Base-by-base conservation (phyloP, 495 filamentous ascomycete species). In the Talaromyces nanjingensis region DNA sequence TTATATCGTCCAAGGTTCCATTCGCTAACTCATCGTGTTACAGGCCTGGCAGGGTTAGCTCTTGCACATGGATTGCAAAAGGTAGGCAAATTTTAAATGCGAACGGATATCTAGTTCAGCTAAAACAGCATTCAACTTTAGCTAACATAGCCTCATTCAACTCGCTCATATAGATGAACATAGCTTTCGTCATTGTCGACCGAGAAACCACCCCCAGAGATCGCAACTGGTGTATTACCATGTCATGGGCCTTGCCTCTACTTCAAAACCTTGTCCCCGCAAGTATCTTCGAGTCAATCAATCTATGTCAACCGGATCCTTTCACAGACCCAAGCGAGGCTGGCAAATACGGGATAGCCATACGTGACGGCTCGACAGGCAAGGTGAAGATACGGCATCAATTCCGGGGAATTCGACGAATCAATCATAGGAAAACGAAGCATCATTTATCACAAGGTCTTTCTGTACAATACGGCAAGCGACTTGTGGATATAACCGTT, bases 201-300 rank as follows among this genome's bases (percentile, higher is more conserved):
- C 58, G 58, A 16, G 58, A 60, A 60, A 60, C 58, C 2, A 33
- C 33, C 22, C 58, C 58, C 3, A 60, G 58, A 45, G 58, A 60
- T 33, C 58, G 58, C 16, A 60, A 60, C 33, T 60, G 58, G 58
- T 31, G 18, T 12, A 60, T 60, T 29, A 60, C 58, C 8, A 31
- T 60, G 16, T 31, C 29, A 6, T 60, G 58, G 29, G 58, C 58
- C 3, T 18, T 42, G 16, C 33, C 58, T 16, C 20, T 60, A 12
- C 34, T 60, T 12, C 31, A 60, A 60, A 42, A 60, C 0, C 58
- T 60, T 60, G 18, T 60, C n/a, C 58, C 58, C 5, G 34, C 29
- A n/a, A 39, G 12, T 45, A 12, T 60, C 1, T 60, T 37, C 58
- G 24, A 45, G n/a, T 37, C 31, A 7, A 34, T 60, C 7, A 20